These are phyloP conservation scores for Cryphonectria naterciae DNA, from an alignment of 2,329 filamentous ascomycete genomes.

Conservation along the genomic window DNA sequence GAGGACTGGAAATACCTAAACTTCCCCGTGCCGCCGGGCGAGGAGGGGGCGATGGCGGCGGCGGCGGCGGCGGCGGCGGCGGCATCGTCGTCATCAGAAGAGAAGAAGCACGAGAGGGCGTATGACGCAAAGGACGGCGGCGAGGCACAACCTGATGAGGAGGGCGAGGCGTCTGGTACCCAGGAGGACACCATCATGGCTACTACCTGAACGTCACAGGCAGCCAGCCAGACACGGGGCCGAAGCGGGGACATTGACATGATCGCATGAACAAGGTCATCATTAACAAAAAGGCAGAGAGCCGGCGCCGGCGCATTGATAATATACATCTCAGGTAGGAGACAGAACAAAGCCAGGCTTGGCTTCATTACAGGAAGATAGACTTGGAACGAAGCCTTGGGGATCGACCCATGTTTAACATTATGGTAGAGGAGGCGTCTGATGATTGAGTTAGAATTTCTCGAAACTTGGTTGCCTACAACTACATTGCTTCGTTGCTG, in stretches of 20 bases:
- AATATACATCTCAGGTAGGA: not conserved
- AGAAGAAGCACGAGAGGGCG: slow-evolving; percentile 40
- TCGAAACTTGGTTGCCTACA: not conserved
- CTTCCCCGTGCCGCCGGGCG: slow-evolving; percentile 57
- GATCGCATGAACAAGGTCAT: not conserved
- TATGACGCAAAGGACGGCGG: slow-evolving; percentile 39
- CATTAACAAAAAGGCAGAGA: not conserved
- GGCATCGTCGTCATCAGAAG: slow-evolving; percentile 32
- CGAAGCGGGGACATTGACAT: not conserved
- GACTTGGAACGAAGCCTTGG: not conserved
- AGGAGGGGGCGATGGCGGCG: slow-evolving; percentile 28
- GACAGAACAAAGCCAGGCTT: too few relatives aligned
- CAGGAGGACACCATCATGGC: slow-evolving; percentile 30
- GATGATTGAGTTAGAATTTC: not conserved
- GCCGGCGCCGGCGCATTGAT: not conserved
- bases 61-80: slow-evolving; percentile 21
- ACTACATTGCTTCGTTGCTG: not conserved
- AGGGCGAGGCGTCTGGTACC: slow-evolving; percentile 19
- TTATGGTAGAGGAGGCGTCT: not conserved
- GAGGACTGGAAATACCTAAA: slow-evolving; percentile 91
- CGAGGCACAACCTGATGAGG: slow-evolving; percentile 31
- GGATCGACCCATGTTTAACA: not conserved
- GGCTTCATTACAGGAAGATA: not conserved
- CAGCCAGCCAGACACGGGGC: not conserved
- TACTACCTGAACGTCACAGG: slow-evolving; percentile 1